Base-by-base conservation (phyloP, 176 grass and related monocot species). In the Musa itinerans region DNA sequence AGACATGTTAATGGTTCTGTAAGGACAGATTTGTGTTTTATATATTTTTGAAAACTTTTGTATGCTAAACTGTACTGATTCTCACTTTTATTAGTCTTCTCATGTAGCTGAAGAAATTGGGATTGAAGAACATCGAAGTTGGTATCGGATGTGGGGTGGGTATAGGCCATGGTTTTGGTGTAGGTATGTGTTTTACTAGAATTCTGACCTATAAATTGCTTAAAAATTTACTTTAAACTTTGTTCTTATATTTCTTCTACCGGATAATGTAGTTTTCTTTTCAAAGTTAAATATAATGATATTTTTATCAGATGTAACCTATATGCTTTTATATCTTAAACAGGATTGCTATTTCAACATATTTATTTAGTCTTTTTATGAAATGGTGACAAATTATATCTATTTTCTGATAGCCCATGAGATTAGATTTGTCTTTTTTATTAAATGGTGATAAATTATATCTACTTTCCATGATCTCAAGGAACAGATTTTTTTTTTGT, bases 121-220 rank as follows among this genome's bases (percentile, higher is more conserved):
- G 90, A 56, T 73, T 94, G 76, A 93, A 80, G 73, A 91, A 94
- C 69, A 78, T 99, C 34, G 86, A 99, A 87, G 88, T 79, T 1
- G 95, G 95, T 34, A 82, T 99, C 84, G 95, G 95, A 43, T 99
- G 95, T 53, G 95, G 95, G 54, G 82, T 91, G 85, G 95, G 90
- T 74, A 71, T 99, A 61, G 90, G 95, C 63, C 88, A 99, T 79
- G 90, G 88, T 65, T 99, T 94, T 84, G 90, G 95, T 71, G 92
- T 94, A 84, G 90, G 95, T 99, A 91, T 51, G 68, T 70, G 8
- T 51, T 17, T 70, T 70, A 70, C 2, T 50, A 70, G 43, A 2
- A 50, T 51, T 70, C 34, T 70, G 10, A 15, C 17, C 48, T 51
- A 70, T 70, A 15, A 70, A 20, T 20, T 20, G 2, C 51, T 19